Evolutionary conservation across 345 rosid species (phyloP).

Genomic region (Anacardium occidentale): DNA sequence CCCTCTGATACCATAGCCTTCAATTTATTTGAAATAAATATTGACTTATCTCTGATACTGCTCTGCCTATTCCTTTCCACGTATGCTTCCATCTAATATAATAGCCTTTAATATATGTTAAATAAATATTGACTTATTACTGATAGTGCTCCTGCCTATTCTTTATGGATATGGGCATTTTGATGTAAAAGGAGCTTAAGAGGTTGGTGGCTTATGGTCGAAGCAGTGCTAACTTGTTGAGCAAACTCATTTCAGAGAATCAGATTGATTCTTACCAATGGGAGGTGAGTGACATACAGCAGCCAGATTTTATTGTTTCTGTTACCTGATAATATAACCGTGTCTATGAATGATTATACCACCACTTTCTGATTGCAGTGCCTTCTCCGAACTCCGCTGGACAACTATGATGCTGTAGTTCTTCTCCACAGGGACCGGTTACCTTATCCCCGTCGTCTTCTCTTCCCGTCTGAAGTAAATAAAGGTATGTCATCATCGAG

Average conservation of each 20-base stretch:
- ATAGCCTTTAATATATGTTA: not conserved
- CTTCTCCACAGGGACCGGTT: conserved; percentile 78
- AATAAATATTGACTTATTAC: not conserved
- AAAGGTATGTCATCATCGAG: conserved; percentile 44
- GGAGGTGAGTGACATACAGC: conserved; percentile 62
- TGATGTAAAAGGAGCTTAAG: conserved; percentile 61
- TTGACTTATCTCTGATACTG: not conserved
- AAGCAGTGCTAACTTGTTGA: conserved; percentile 77
- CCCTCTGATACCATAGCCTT: not conserved
- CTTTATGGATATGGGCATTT: conserved; percentile 12
- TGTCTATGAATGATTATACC: not conserved
- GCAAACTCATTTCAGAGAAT: conserved; percentile 57
- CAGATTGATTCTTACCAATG: conserved; percentile 57
- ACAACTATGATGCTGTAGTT: conserved; percentile 83
- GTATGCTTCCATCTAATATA: not conserved
- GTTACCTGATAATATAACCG: conserved; percentile 8
- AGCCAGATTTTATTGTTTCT: not conserved
- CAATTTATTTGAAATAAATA: not conserved
- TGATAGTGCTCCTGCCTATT: conserved; percentile 4
- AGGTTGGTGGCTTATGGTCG: conserved; percentile 88
- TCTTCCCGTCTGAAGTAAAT: conserved; percentile 68
- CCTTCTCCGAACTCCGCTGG: conserved; percentile 81
- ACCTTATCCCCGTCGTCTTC: conserved; percentile 68
- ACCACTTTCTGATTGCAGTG: conserved; percentile 49
- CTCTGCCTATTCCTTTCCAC: conserved; percentile 5